These are phyloP conservation scores for Termitomyces eurrhizus DNA, from an alignment of 768 basidiomycete genomes.

Conservation along the genomic window DNA sequence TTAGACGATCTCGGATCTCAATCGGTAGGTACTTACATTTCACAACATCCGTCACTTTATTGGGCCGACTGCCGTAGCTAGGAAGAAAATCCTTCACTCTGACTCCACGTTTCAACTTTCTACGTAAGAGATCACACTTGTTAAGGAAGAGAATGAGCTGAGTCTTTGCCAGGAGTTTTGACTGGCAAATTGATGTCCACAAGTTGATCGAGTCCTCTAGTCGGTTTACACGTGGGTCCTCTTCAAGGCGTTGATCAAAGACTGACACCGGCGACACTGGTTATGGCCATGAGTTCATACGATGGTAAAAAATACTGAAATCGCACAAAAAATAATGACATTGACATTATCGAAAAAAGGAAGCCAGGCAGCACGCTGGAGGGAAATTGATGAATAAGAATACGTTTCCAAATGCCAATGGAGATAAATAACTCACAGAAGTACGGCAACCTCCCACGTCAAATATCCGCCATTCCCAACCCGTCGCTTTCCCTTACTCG, in stretches of 20 bases:
- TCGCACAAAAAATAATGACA: conserved; percentile 65
- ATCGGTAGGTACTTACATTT: conserved; percentile 48
- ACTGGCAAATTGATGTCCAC: conserved; percentile 68
- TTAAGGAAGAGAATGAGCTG: conserved; percentile 64
- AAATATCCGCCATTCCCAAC: conserved; percentile 67
- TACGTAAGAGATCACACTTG: conserved; percentile 64
- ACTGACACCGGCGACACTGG: conserved; percentile 72
- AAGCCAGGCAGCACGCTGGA: conserved; percentile 71
- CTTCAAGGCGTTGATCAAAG: conserved; percentile 71
- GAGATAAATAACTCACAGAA: conserved; percentile 35
- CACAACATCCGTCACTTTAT: conserved; percentile 58
- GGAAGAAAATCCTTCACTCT: conserved; percentile 55
- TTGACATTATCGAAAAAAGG: conserved; percentile 79
- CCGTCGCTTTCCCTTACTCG: conserved; percentile 26
- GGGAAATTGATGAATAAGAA: conserved; percentile 10
- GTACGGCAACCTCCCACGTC: conserved; percentile 78
- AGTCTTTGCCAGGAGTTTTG: conserved; percentile 56
- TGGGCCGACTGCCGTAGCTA: conserved; percentile 65
- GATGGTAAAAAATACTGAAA: not conserved
- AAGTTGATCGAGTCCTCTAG: conserved; percentile 70
- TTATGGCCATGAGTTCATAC: conserved; percentile 2
- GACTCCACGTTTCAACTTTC: conserved; percentile 60
- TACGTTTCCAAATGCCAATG: not conserved
- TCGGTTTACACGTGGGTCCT: conserved; percentile 68
- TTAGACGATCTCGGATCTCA: not conserved